Evolutionary conservation across 2,329 filamentous ascomycete species (phyloP), one percentile per base, ranked within the genome.

Genomic region (Simplicillium aogashimaense): DNA sequence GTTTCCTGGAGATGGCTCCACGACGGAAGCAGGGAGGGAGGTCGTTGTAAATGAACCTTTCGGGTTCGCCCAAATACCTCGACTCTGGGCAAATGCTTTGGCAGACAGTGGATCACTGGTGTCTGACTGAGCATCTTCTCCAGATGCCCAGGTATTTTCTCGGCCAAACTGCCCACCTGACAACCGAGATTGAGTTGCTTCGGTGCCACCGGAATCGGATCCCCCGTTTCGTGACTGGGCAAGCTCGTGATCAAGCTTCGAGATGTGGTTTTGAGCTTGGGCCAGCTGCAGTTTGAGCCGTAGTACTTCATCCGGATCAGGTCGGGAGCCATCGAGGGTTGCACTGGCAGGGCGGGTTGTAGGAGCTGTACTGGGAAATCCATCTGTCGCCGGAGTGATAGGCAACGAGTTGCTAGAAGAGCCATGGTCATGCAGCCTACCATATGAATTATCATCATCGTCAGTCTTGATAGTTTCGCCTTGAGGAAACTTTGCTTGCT

Each of bases 221-320:
- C 76, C 78, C 29, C 67, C 66, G 41, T 77, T 71, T 25, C 78
- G 77, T 17, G 70, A 78, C 47, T 83, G 76, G 31, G 77, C 70
- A 44, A 86, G 69, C 61, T 87, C 81, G 40, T 84, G 73, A 43
- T 84, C 81, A 54, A 88, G 78, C 42, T 76, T 79, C 35, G 72
- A 74, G 52, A 89, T 84, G 52, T 81, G 75, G 55, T 70, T 78
- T 44, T 83, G 77, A 29, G 84, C 83, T 45, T 78, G 71, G 34
- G 81, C 80, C 38, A 90, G 73, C 60, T 88, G 77, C 39, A 79
- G 61, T 64, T 83, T 85, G 42, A 89, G 67, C 38, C 76, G 77
- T 44, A 78, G 63, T 20, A 88, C 63, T 55, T 87, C 82, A 25
- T 78, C 74, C 28, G 64, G 63, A 39, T 63, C 57, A 11, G 45